Evolutionary conservation across 2,329 filamentous ascomycete genomes (phyloP), one percentile per base, ranked within the genome.

Genomic region (Ceratocystis smalleyi): DNA sequence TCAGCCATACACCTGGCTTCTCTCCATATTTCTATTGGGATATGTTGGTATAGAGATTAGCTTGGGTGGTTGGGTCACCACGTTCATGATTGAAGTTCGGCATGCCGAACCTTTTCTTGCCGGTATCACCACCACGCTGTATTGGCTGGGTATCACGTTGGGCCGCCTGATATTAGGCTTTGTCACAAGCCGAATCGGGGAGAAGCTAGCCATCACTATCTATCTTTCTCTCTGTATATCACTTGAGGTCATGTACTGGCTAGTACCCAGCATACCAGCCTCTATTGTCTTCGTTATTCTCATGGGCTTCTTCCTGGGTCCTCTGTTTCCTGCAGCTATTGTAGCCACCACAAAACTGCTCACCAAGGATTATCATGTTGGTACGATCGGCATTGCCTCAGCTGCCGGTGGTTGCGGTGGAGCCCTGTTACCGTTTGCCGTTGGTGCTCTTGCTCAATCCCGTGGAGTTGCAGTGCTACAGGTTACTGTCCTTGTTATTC

Each of bases 51-150:
- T 83, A 5, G 90, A 95, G 74, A 86, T 90, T 66, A 83, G 83
- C 0, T 76, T 91, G 1, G 86, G 86, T 8, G 75, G 89, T 17
- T 94, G 89, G 89, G 86, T 95, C 67, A 85, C 89, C 60, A 86
- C 85, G 0, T 95, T 95, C 72, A 95, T 95, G 88, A 83, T 91
- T n/a, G 77, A 81, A 22, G 84, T 91, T 27, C 82, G 91, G 15
- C 73, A 85, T 45, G 88, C 85, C 2, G 79, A 77, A 27, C 76
- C 83, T 0, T 92, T 94, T 70, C 79, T 84, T 1, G 85, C 86
- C 43, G 89, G 89, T 2, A 83, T 94, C 75, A 84, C 83, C 0
- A 85, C 84, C 0, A 92, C 88, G 0, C 85, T 88, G 0, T 95
- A 92, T 75, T 95, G 90, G 90, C 80, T 89, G 54, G 90, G 89